Conservation (phyloP, 1,284 basidiomycete genomes). For the Mycosarcoma mackinlayi region DNA sequence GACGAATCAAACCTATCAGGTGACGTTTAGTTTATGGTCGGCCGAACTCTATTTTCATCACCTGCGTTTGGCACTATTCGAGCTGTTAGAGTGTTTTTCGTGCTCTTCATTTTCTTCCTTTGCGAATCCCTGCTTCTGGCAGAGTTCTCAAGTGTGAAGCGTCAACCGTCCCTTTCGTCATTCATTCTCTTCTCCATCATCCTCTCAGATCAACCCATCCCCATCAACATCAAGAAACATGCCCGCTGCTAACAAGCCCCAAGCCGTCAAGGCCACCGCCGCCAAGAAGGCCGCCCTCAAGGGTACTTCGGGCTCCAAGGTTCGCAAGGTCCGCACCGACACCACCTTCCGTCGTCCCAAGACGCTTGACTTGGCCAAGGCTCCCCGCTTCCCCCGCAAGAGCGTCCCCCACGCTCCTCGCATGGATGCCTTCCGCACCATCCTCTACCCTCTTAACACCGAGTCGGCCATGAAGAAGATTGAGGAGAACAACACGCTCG, state of each 20-base stretch:
- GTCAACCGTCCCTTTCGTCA: too few species aligned
- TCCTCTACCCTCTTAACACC: constrained; percentile 78
- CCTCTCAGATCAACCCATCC: background rate
- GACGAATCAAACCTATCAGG: too few species aligned
- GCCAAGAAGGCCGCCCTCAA: constrained; percentile 97
- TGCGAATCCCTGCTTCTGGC: too few species aligned
- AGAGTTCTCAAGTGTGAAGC: too few species aligned
- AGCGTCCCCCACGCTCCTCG: constrained; percentile 91
- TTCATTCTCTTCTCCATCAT: constrained; percentile 7
- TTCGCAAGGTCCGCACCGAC: constrained; percentile 85
- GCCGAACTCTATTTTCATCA: too few species aligned
- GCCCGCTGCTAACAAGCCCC: constrained; percentile 38
- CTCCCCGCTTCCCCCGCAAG: constrained; percentile 93
- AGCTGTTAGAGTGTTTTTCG: too few species aligned
- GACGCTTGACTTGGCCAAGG: constrained; percentile 86
- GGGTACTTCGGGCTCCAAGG: constrained; percentile 80
- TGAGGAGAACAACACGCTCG: constrained; percentile 98
- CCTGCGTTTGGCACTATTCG: too few species aligned
- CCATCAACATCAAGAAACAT: constrained; percentile 23
- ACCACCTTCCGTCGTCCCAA: constrained; percentile 97
- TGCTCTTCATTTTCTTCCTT: too few species aligned
- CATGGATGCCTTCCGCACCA: constrained; percentile 96
- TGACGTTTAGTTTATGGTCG: too few species aligned
- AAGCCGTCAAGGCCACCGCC: constrained; percentile 79
- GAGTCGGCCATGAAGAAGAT: constrained; percentile 82